Evolutionary conservation across 2,329 filamentous ascomycete genomes (phyloP), one percentile per base, ranked within the genome.

Genomic region (Xylariaceae sp.): DNA sequence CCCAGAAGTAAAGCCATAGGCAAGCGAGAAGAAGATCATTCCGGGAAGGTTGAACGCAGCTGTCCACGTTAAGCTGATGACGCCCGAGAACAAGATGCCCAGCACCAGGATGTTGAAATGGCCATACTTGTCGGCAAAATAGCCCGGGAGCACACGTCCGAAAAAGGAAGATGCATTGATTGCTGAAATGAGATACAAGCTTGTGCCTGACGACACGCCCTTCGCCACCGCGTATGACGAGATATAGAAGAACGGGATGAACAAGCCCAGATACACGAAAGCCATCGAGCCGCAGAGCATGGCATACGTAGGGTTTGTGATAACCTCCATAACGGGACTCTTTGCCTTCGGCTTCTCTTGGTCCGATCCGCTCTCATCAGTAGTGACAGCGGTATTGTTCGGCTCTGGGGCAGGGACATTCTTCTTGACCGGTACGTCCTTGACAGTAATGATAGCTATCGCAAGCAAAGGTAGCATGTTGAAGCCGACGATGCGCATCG

Each of bases 1-100:
- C 69, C 72, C 71, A 2, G 70, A 74, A 1, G 63, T 59, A 45
- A 75, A 74, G 0, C 72, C 72, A 51, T 73, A 75, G 0, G 65
- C 66, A 12, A 67, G 61, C 1, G 8, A 14, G 16, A 66, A 66
- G 50, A 69, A 76, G 4, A 70, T 54, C 44, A 74, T 60, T 0
- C 70, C 71, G 1, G 70, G 66, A 6, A 69, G 64, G 10, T 58
- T 64, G 2, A 62, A 65, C 1, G 68, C 70, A 16, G 62, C 64
- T 3, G 68, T 71, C 63, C 74, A 71, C 21, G 66, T 69, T n/a
- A 76, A 63, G 1, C 67, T 69, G 21, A 72, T 59, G 0, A 71
- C 52, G 0, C 64, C 67, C 1, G 68, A 64, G 1, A 53, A 42
- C 2, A 63, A 40, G 2, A 59, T 56, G 1, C 63, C 60, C 0